Conservation (phyloP, 1,284 basidiomycete species). For the Thelephora terrestris region DNA sequence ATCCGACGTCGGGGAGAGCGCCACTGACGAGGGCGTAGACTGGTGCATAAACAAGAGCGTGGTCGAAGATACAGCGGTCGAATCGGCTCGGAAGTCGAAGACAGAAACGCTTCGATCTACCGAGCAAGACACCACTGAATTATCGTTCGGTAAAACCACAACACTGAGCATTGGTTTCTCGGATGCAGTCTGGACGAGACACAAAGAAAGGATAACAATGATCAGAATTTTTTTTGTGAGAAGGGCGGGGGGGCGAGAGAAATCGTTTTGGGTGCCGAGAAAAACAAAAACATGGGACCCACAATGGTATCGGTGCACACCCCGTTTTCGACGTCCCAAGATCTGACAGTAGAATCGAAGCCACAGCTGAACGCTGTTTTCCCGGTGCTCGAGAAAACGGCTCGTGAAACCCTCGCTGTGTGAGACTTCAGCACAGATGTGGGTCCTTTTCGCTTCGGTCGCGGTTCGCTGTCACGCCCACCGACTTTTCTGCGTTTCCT, state of each 20-base stretch:
- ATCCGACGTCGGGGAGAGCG: conserved; percentile 19
- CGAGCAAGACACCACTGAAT: conserved; percentile 46
- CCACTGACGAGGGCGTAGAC: conserved; percentile 47
- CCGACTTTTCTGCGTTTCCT: conserved; percentile 47
- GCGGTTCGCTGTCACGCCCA: conserved; percentile 19
- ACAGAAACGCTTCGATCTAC: conserved; percentile 60
- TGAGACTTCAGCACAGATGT: conserved; percentile 63
- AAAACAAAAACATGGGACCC: conserved; percentile 18
- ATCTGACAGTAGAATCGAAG: conserved; percentile 66
- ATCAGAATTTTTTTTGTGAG: neutral
- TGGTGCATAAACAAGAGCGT: conserved; percentile 53
- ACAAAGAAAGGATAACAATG: neutral
- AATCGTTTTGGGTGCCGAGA: neutral
- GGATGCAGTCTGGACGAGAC: conserved; percentile 39
- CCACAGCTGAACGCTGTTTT: conserved; percentile 55
- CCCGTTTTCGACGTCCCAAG: conserved; percentile 64
- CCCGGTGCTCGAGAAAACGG: conserved; percentile 32
- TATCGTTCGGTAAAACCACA: conserved; percentile 30
- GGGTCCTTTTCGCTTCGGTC: conserved; percentile 50
- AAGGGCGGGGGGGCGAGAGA: neutral
- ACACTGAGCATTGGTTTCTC: conserved; percentile 66
- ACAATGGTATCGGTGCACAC: conserved; percentile 61
- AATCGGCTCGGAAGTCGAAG: conserved; percentile 49
- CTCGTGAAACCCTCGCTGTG: conserved; percentile 60
- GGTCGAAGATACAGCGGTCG: conserved; percentile 22